phyloP scores from a whole-genome alignment of 2,329 filamentous ascomycete species.

The Karstenula rhodostoma region DNA sequence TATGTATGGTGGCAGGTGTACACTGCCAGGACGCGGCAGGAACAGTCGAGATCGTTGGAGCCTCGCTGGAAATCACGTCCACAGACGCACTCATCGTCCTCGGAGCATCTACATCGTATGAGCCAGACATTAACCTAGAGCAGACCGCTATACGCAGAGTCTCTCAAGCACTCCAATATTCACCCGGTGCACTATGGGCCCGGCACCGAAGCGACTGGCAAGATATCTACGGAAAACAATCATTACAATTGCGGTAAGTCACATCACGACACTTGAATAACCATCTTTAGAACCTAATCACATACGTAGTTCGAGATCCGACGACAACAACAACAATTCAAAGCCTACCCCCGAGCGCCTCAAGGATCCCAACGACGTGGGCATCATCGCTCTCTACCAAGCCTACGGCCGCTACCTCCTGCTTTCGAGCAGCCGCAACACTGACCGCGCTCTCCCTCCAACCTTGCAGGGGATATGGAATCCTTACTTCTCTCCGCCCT shows the following conservation, averaged over 20 bases:
- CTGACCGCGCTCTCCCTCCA: slow-evolving; percentile 48
- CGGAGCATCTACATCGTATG: slow-evolving; percentile 53
- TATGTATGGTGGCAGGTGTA: slow-evolving; percentile 18
- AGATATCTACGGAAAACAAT: slow-evolving; percentile 19
- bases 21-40: slow-evolving; percentile 11
- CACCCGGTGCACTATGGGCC: slow-evolving; percentile 31
- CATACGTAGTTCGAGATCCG: neutral
- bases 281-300: neutral
- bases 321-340: neutral
- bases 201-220: slow-evolving; percentile 47
- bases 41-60: slow-evolving; percentile 13
- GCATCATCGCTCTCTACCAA: slow-evolving; percentile 44
- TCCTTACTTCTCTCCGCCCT: slow-evolving; percentile 52
- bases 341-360: slow-evolving; percentile 12
- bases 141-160: slow-evolving; percentile 35
- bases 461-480: slow-evolving; percentile 59
- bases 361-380: slow-evolving; percentile 19
- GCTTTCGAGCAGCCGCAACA: slow-evolving; percentile 40
- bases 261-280: no score
- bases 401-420: slow-evolving; percentile 53
- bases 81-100: slow-evolving; percentile 48
- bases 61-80: slow-evolving; percentile 48
- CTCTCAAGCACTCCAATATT: slow-evolving; percentile 23
- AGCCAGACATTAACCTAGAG: slow-evolving; percentile 36
- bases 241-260: slow-evolving; percentile 11